Evolutionary conservation across 2,329 filamentous ascomycete species (phyloP), one percentile per base, ranked within the genome.

Genomic region (Penicillium sp.): DNA sequence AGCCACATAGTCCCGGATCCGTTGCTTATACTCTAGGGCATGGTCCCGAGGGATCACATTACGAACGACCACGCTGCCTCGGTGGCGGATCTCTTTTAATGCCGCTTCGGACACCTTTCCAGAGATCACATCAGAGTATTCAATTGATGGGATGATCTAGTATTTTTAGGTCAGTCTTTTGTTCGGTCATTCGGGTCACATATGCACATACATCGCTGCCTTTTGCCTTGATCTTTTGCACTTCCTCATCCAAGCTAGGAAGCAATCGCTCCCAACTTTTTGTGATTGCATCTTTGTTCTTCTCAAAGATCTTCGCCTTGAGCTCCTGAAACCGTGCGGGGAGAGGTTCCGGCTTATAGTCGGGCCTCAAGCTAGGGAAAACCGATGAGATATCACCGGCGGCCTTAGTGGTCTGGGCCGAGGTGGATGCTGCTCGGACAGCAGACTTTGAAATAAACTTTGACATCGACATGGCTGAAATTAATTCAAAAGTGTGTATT

Each of bases 1-100:
- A 13, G 74, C 75, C 7, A 90, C 82, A 64, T 92, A 92, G 8
- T 84, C 82, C 61, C 86, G 82, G 6, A 88, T 76, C 58, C 87
- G 81, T 9, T 78, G 77, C 73, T 92, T 92, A 66, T 86, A 89
- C 1, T 76, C 78, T 48, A 88, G 75, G 0, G 88, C 89, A 69
- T 88, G 83, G 1, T 77, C 72, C 63, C 85, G 82, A 0, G 86
- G 82, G 15, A 92, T 73, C 4, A 91, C 89, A 13, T 85, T 85
- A 43, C 84, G 80, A 23, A 92, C 79, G 1, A 92, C 84, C 0
- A 84, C 83, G 0, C 81, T 83, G 9, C 88, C 88, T 1, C 86
- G 79, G 63, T 86, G 68, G 58, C 77, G 75, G 33, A 90, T 81
- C 60, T 86, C 85, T 1, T 75, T 77, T 38, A 77, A 53, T 17